phyloP scores from a whole-genome alignment of 1,284 basidiomycete genomes.

The Cutaneotrichosporon sp. region DNA sequence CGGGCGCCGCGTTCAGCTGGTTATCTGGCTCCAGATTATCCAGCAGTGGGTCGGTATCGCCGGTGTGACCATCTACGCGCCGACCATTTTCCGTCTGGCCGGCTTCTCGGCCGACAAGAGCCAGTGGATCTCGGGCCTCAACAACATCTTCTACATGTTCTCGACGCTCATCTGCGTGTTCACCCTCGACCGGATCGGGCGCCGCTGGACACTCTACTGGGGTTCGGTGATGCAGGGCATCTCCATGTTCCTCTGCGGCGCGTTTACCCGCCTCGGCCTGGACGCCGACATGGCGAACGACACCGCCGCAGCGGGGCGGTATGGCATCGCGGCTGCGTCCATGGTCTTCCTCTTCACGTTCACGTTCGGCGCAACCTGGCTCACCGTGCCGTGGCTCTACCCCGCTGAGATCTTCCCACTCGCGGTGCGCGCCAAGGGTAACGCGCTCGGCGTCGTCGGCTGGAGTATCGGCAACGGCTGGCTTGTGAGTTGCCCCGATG shows the following conservation, averaged over 20 bases:
- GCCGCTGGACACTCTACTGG: slow-evolving; percentile 36
- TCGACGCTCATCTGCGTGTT: slow-evolving; percentile 45
- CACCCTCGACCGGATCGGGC: slow-evolving; percentile 32
- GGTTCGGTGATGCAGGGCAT: slow-evolving; percentile 38
- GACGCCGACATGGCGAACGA: slow-evolving; percentile 23
- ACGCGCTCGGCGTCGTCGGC: slow-evolving; percentile 39
- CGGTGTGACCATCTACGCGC: slow-evolving; percentile 22
- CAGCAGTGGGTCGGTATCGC: slow-evolving; percentile 45
- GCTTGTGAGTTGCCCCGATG: slow-evolving; percentile 30
- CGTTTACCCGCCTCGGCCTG: slow-evolving; percentile 30
- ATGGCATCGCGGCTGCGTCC: slow-evolving; percentile 31
- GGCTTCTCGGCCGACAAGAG: slow-evolving; percentile 41
- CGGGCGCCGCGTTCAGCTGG: slow-evolving; percentile 54
- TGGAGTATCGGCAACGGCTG: slow-evolving; percentile 45
- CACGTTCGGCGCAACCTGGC: slow-evolving; percentile 41
- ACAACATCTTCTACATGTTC: slow-evolving; percentile 47
- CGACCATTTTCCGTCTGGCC: slow-evolving; percentile 28
- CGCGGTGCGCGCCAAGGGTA: slow-evolving; percentile 39
- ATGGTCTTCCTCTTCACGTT: slow-evolving; percentile 39
- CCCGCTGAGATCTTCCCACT: slow-evolving; percentile 45
- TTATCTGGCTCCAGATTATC: slow-evolving; percentile 48
- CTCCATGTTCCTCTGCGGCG: slow-evolving; percentile 50
- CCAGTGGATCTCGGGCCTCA: slow-evolving; percentile 40
- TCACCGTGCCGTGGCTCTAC: slow-evolving; percentile 42
- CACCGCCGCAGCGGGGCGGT: slow-evolving; percentile 19